Evolutionary conservation across 208 protist genomes (phyloP).

Genomic region (Trypanosoma vivax): DNA sequence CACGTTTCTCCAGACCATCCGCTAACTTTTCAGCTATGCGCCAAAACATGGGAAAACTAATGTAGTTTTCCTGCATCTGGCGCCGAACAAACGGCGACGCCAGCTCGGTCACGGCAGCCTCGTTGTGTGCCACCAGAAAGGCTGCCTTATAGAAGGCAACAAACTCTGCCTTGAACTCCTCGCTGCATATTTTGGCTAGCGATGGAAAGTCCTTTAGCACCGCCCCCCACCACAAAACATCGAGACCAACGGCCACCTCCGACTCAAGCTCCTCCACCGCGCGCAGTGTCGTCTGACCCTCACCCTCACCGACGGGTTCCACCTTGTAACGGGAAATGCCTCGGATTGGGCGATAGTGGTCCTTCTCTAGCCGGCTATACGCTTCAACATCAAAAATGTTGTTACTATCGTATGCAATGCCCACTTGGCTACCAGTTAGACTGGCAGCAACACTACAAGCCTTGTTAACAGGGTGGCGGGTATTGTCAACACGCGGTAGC

Average conservation of each 20-base stretch:
- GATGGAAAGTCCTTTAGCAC: slow-evolving; percentile 79
- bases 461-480: slow-evolving; percentile 42
- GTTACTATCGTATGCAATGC: slow-evolving; percentile 67
- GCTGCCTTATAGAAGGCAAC: slow-evolving; percentile 63
- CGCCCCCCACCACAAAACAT: slow-evolving; percentile 64
- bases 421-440: slow-evolving; percentile 63
- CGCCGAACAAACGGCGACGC: slow-evolving; percentile 60
- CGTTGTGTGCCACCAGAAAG: slow-evolving; percentile 62
- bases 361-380: slow-evolving; percentile 56
- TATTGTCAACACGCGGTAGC: slow-evolving; percentile 74
- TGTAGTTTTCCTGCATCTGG: slow-evolving; percentile 77
- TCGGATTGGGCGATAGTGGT: slow-evolving; percentile 68
- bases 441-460: slow-evolving; percentile 42
- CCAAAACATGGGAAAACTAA: slow-evolving; percentile 81
- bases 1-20: slow-evolving; percentile 41
- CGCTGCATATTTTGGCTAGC: slow-evolving; percentile 57
- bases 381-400: slow-evolving; percentile 73
- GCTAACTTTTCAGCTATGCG: slow-evolving; percentile 77
- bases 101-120: slow-evolving; percentile 49
- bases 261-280: slow-evolving; percentile 49
- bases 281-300: slow-evolving; percentile 35
- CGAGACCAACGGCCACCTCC: slow-evolving; percentile 25
- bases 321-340: slow-evolving; percentile 57
- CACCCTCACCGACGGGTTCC: slow-evolving; percentile 31
- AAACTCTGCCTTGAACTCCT: slow-evolving; percentile 53